These are phyloP conservation scores for Harrya chromipes DNA, from an alignment of 768 basidiomycete species.

Conservation along the genomic window DNA sequence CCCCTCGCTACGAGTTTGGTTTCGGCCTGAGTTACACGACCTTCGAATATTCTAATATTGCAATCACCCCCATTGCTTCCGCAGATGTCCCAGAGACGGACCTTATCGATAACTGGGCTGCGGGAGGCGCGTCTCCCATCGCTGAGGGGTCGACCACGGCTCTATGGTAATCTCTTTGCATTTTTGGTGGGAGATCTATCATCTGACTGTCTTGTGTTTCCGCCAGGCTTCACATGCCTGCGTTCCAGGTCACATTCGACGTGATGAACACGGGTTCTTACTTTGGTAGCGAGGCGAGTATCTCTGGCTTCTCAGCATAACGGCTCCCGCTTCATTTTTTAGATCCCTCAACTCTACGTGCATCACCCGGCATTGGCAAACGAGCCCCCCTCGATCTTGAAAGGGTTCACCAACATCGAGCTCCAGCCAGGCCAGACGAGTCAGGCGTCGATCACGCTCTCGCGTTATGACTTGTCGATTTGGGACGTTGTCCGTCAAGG, in stretches of 20 bases:
- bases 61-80: constrained; percentile 40
- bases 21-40: constrained; percentile 85
- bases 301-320: neutral
- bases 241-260: constrained; percentile 58
- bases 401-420: constrained; percentile 63
- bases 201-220: neutral
- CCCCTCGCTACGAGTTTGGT: constrained; percentile 85
- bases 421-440: constrained; percentile 45
- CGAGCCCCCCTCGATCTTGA: constrained; percentile 70
- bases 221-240: constrained; percentile 61
- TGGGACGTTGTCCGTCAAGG: constrained; percentile 76
- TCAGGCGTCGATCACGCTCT: constrained; percentile 53
- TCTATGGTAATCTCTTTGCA: constrained; percentile 44
- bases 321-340: neutral
- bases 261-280: constrained; percentile 62
- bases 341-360: constrained; percentile 77
- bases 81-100: constrained; percentile 32
- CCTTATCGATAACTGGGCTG: constrained; percentile 51
- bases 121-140: constrained; percentile 52
- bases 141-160: constrained; percentile 59
- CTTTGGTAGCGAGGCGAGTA: constrained; percentile 62
- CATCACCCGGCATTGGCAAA: constrained; percentile 59
- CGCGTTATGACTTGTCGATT: constrained; percentile 67
- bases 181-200: too few species aligned
- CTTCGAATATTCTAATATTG: constrained; percentile 67